Evolutionary conservation across 257 asterid genomes (phyloP).

Genomic region (Primulina tabacum): DNA sequence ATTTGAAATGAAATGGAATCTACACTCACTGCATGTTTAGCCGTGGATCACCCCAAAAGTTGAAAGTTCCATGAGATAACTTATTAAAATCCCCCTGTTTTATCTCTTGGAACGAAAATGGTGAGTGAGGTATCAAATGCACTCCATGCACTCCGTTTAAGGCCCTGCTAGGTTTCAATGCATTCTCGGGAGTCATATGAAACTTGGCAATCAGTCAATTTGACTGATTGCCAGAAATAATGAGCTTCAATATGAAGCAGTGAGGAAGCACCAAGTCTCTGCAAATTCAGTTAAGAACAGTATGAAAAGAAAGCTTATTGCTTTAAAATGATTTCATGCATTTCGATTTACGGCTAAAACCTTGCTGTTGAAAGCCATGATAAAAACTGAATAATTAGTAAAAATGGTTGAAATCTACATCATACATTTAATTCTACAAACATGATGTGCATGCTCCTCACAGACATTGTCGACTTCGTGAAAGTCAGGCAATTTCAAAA

Average conservation of each 20-base stretch:
- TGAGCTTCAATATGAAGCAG: slow-evolving; percentile 25
- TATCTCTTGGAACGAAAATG: slow-evolving; percentile 60
- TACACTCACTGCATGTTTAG: slow-evolving; percentile 54
- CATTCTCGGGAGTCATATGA: slow-evolving; percentile 55
- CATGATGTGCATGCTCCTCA: neutral
- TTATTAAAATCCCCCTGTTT: slow-evolving; percentile 47
- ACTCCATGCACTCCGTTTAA: slow-evolving; percentile 69
- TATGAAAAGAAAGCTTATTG: too few species aligned
- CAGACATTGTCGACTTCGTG: neutral
- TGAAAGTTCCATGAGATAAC: slow-evolving; percentile 31
- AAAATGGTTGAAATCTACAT: neutral
- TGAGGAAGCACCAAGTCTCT: slow-evolving; percentile 34
- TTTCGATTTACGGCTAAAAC: neutral
- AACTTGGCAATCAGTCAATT: slow-evolving; percentile 68
- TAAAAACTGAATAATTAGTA: slow-evolving; percentile 1
- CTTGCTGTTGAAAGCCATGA: neutral
- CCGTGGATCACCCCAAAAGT: slow-evolving; percentile 38
- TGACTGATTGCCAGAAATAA: slow-evolving; percentile 5
- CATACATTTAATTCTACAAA: slow-evolving; percentile 1
- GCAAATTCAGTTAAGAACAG: slow-evolving; percentile 17
- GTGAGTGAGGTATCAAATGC: slow-evolving; percentile 70
- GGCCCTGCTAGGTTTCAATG: slow-evolving; percentile 43
- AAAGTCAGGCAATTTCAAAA: neutral
- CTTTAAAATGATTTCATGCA: too few species aligned
- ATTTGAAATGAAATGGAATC: slow-evolving; percentile 7